Evolutionary conservation across 257 asterid species (phyloP).

Genomic region (Solanum virginianum): DNA sequence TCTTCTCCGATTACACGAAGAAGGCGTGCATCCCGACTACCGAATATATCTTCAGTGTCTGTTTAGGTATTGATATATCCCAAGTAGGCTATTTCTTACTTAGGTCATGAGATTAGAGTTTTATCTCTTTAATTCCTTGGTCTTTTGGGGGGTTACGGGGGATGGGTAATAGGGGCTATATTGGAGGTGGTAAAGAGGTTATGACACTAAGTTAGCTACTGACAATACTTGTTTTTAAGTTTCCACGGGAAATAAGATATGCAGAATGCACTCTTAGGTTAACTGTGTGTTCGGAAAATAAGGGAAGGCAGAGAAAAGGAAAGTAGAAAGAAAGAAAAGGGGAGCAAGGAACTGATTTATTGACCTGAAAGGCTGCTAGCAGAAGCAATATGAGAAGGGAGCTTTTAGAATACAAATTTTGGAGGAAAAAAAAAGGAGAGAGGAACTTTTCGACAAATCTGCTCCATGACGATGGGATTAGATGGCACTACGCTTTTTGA

Average conservation of each 20-base stretch:
- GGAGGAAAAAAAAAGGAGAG: not conserved
- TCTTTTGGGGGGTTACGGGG: not conserved
- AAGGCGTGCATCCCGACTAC: constrained; percentile 98
- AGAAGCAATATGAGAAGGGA: not conserved
- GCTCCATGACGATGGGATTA: not conserved
- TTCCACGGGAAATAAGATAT: not conserved
- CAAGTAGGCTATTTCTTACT: not conserved
- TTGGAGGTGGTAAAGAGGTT: not conserved
- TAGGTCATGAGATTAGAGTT: not conserved
- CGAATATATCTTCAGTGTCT: constrained; percentile 94
- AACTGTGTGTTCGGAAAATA: not conserved
- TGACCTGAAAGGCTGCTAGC: not conserved
- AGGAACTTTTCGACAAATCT: not conserved
- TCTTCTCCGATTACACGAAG: constrained; percentile 97
- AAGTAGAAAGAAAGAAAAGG: not conserved
- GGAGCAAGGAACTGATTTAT: not conserved
- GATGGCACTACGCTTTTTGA: not conserved
- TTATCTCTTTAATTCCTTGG: not conserved
- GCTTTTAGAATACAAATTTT: not conserved
- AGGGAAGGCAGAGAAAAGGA: not conserved
- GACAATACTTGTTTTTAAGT: not conserved
- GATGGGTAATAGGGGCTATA: not conserved
- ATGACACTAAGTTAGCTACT: not conserved
- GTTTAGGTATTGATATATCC: constrained; percentile 50
- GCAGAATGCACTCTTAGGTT: not conserved